Conservation (phyloP, 179 eudicot genomes). For the Pouteria campechiana region DNA sequence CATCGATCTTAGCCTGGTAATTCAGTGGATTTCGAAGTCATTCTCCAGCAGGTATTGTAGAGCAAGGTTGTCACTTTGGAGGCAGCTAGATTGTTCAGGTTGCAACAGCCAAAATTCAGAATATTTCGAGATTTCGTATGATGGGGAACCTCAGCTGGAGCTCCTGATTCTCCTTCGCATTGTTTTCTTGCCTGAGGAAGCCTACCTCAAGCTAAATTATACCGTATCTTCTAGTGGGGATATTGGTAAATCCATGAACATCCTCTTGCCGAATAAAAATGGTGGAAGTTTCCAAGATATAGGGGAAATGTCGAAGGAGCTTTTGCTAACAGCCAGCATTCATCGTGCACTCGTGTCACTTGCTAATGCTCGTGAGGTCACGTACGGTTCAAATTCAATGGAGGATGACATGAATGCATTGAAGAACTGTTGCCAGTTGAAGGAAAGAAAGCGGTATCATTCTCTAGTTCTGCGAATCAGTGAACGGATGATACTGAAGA, state of each 20-base stretch:
- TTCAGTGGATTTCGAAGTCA: slow-evolving; percentile 62
- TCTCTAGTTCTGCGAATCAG: slow-evolving; percentile 59
- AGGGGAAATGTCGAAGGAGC: slow-evolving; percentile 23
- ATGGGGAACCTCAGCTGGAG: slow-evolving; percentile 84
- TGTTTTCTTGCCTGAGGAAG: slow-evolving; percentile 49
- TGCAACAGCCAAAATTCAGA: slow-evolving; percentile 59
- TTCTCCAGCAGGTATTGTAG: slow-evolving; percentile 55
- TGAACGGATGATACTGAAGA: slow-evolving; percentile 64
- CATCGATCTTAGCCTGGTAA: slow-evolving; percentile 66
- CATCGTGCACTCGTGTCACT: slow-evolving; percentile 43
- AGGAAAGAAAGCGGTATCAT: slow-evolving; percentile 54
- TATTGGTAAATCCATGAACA: slow-evolving; percentile 4
- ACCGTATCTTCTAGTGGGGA: slow-evolving; percentile 19
- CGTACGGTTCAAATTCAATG: slow-evolving; percentile 43
- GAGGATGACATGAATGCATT: slow-evolving; percentile 41
- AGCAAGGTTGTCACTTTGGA: slow-evolving; percentile 63
- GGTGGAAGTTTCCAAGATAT: slow-evolving; percentile 8
- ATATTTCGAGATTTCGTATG: slow-evolving; percentile 72
- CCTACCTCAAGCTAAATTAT: slow-evolving; percentile 35
- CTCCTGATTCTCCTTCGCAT: slow-evolving; percentile 55
- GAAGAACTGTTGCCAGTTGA: slow-evolving; percentile 23
- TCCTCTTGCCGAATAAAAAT: slow-evolving; percentile 8
- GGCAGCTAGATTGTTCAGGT: slow-evolving; percentile 48
- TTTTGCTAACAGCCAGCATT: slow-evolving; percentile 45
- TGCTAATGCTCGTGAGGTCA: slow-evolving; percentile 65